A percentile compares a stretch with the other conserved stretches of the same genome.
Conservation (phyloP, 2,329 filamentous ascomycete genomes). For the Ophiostoma pallidulum region DNA sequence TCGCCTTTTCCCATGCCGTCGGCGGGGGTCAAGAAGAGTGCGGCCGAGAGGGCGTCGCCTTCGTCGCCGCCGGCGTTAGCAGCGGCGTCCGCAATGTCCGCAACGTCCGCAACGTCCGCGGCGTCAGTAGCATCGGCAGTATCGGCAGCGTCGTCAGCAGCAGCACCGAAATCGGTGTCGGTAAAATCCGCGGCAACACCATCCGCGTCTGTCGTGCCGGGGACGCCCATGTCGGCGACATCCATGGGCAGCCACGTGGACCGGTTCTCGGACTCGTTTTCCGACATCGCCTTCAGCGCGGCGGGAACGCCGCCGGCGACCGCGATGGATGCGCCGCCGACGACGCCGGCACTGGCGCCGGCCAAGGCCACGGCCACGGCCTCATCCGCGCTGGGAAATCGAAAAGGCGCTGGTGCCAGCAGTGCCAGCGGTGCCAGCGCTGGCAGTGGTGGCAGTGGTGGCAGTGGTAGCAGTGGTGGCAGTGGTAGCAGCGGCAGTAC, state of each 20-base stretch:
- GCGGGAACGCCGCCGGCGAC: slow-evolving; percentile 18
- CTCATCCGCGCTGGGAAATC: too few relatives aligned
- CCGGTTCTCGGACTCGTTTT: background rate
- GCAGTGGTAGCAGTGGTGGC: background rate
- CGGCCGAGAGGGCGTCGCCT: too few relatives aligned
- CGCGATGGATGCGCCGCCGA: slow-evolving; percentile 15
- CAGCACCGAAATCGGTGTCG: too few relatives aligned
- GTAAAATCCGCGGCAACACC: background rate
- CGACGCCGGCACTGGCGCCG: too few relatives aligned
- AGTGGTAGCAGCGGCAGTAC: background rate
- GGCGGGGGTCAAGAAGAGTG: too few relatives aligned
- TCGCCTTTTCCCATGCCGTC: background rate
- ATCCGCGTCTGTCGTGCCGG: background rate
- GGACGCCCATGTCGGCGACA: slow-evolving; percentile 3
- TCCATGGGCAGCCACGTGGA: background rate
- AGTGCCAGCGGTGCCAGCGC: too few relatives aligned
- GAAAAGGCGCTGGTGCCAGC: too few relatives aligned
- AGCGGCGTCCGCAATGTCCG: background rate
- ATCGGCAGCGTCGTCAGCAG: too few relatives aligned
- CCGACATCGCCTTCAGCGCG: background rate
- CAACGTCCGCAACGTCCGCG: background rate
- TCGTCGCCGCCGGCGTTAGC: background rate
- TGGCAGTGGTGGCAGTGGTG: too few relatives aligned
- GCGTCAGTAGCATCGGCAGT: too few relatives aligned
- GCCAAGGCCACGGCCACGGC: background rate